Base-by-base conservation (phyloP, 1,139 yeast species). In the Candida freyschussii region DNA sequence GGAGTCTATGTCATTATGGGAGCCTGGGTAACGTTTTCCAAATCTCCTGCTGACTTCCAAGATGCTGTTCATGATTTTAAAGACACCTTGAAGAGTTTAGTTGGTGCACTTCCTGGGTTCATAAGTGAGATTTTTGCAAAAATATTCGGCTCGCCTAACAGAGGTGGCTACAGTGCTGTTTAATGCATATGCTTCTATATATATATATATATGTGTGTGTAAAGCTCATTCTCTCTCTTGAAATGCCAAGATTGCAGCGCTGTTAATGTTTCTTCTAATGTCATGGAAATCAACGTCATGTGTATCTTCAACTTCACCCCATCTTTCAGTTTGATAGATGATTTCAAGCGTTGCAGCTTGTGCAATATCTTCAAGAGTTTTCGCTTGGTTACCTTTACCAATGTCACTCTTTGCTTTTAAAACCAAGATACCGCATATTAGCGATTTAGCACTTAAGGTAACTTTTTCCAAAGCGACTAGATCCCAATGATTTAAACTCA, bases 301-400 rank as follows among this genome's bases (percentile, higher is more conserved):
- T 5, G 97, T 87, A 53, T 91, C 98, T 62, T 91, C 98, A 16
- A 91, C 97, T 58, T 91, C 96, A 24, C 98, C 98, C 98, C 98
- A 91, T 52, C 78, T 72, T 24, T 75, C 77, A 17, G 95, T 84
- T 59, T 91, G 98, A 58, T 74, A 75, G 30, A 80, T 78, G 6
- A 81, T 80, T 55, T 91, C 98, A 50, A 91, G 65, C 36, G 82
- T 78, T 9, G 89, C 91, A 41, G 84, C 71, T 52, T 75, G 76
- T 2, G 91, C 79, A 21, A 89, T 69, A 41, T 86, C 86, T 34
- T 81, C 89, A 13, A 86, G 61, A 2, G 78, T 44, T 13, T 43
- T 27, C 45, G 29, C 24, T 13, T 26, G 32, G 17, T 27, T 16
- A 10, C 13, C 10, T 4, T 47, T 44, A 5, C 54, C 36, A n/a